Evolutionary conservation across 2,329 filamentous ascomycete genomes (phyloP), one percentile per base, ranked within the genome.

Genomic region (Helminthosporium solani): DNA sequence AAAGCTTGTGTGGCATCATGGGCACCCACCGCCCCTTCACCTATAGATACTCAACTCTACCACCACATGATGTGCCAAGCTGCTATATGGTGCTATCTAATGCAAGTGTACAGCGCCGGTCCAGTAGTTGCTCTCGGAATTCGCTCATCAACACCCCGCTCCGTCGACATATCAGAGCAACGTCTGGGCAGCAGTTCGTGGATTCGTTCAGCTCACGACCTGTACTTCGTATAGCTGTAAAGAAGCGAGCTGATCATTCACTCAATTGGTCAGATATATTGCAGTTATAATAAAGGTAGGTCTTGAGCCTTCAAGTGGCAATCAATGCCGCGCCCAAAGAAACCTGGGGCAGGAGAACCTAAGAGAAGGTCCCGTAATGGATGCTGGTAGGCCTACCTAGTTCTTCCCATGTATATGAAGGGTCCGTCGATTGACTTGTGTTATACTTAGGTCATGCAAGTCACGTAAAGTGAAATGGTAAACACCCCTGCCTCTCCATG

Each of bases 401-500:
- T 27, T 30, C 27, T 33, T 37, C 34, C 30, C n/a, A n/a, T 28
- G 25, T 27, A 39, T 25, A 37, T 33, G 31, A 21, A n/a, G 8
- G 33, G 21, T 23, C 28, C 12, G 4, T 36, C 34, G 28, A 5
- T 21, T 20, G 18, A 20, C 19, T n/a, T 8, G 28, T 12, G 48
- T 38, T 40, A 27, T 50, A n/a, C n/a, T n/a, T n/a, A 89, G 86
- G 85, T 86, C 86, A 11, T 91, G 88, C 74, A 91, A 91, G 73
- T 80, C 80, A 53, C 80, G 86, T 50, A 92, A 88, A 68, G 81
- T 88, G 53, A 91, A 91, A 75, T 92, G 88, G 78, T 79, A 73
- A 63, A 44, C 15, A 19, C 12, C 40, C 30, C 20, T 25, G 28
- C 20, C 19, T 36, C 16, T 21, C 31, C 7, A 27, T 25, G 21